A percentile compares a stretch with the other conserved stretches of the same genome.
phyloP scores from a whole-genome alignment of 805 yeast species.

The Trichomonascus vanleenenianus region DNA sequence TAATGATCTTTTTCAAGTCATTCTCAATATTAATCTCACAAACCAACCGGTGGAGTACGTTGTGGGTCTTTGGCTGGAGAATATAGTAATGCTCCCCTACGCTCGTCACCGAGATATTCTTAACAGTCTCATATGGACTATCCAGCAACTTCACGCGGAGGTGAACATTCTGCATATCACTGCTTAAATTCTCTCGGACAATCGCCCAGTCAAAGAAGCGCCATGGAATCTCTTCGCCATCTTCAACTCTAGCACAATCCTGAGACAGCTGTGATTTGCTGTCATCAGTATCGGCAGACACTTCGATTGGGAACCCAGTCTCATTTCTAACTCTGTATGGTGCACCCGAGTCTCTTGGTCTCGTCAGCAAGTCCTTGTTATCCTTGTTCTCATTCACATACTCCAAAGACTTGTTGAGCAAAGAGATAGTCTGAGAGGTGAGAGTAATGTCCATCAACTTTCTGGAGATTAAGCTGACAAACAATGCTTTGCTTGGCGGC shows the following conservation, averaged over 20 bases:
- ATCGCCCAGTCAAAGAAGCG: constrained; percentile 91
- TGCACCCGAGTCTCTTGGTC: constrained; percentile 67
- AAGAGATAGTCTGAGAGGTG: constrained; percentile 73
- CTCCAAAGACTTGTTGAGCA: constrained; percentile 60
- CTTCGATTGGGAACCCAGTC: constrained; percentile 73
- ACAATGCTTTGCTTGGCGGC: constrained; percentile 37
- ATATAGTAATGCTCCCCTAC: constrained; percentile 79
- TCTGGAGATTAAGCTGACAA: constrained; percentile 67
- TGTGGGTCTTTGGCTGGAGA: constrained; percentile 51
- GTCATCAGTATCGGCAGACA: constrained; percentile 62
- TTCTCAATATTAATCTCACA: constrained; percentile 63
- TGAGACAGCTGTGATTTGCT: constrained; percentile 6
- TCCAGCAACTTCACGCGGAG: constrained; percentile 52
- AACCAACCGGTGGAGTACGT: constrained; percentile 64
- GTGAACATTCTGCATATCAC: constrained; percentile 51
- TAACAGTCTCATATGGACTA: constrained; percentile 46
- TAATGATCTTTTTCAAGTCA: constrained; percentile 69
- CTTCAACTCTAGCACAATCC: constrained; percentile 28
- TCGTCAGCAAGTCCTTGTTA: constrained; percentile 23
- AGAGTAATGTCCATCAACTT: constrained; percentile 71
- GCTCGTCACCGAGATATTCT: constrained; percentile 56
- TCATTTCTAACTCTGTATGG: constrained; percentile 79
- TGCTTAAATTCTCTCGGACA: constrained; percentile 69
- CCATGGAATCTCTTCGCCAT: constrained; percentile 62
- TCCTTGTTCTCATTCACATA: constrained; percentile 27